Base-by-base conservation (phyloP, 2,329 filamentous ascomycete genomes). In the Fusarium abutilonis region DNA sequence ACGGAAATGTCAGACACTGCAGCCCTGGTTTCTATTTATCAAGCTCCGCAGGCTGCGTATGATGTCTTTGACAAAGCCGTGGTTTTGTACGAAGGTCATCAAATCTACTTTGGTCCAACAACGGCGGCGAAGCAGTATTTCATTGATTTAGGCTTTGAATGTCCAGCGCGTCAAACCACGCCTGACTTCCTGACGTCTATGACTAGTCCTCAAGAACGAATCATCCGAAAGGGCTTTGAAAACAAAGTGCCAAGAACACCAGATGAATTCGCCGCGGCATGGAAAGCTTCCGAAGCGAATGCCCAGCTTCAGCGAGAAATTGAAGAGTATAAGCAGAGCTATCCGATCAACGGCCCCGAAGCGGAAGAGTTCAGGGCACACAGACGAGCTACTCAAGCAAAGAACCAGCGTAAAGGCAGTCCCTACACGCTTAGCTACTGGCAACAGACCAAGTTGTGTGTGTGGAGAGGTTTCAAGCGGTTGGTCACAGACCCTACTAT, bases 111-210 rank as follows among this genome's bases (percentile, higher is more conserved):
- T 28, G 72, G 72, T 0, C 48, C 49, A 2, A 64, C 67, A 0
- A 49, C 63, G 1, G 13, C 45, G 1, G 72, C 72, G 3, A 72
- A 66, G 42, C 38, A 61, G 9, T 73, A 73, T 15, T 74, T 74
- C 26, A 34, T 61, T 14, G 48, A 71, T 21, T 51, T 74, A 48
- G 89, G 89, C 0, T 92, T 90, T 59, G 78, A 84, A 10, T 89
- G 74, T 26, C 77, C 78, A 1, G 69, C 72, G 0, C 69, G 79
- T 26, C 77, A 87, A 65, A 92, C 89, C 0, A 91, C 88, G 1
- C 86, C 89, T 0, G 89, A 92, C 68, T 92, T 91, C 72, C 73
- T 92, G 15, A 91, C 68, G 1, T 81, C 81, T 0, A 78, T 84
- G 35, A 83, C 81, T 1, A 74, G 70, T 21, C 72, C 75, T 0